phyloP scores from a whole-genome alignment of 2,329 filamentous ascomycete species.

The Neurospora sp. region DNA sequence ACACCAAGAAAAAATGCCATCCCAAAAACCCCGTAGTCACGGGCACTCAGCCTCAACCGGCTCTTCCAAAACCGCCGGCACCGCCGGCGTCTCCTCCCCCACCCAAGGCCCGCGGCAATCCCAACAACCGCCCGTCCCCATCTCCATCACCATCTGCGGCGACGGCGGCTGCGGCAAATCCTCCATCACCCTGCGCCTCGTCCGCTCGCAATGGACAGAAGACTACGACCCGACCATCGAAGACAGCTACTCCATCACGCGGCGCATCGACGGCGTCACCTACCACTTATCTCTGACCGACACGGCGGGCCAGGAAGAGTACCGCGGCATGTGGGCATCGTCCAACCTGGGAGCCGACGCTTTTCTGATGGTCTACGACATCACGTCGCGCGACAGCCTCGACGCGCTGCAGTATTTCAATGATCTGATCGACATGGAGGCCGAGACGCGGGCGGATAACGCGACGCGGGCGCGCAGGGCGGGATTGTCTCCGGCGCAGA shows the following conservation, averaged over 20 bases:
- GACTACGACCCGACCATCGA: conserved; percentile 76
- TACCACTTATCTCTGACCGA: conserved; percentile 75
- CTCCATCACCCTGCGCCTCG: conserved; percentile 72
- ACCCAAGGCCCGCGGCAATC: conserved; percentile 51
- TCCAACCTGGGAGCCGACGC: conserved; percentile 72
- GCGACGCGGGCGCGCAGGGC: conserved; percentile 41
- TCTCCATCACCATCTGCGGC: conserved; percentile 75
- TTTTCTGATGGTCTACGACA: conserved; percentile 82
- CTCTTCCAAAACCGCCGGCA: conserved; percentile 33
- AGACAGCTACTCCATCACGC: conserved; percentile 77
- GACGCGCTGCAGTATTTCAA: conserved; percentile 69
- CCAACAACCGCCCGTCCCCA: conserved; percentile 38
- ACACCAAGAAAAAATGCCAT: conserved; percentile 1
- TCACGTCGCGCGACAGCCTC: conserved; percentile 60
- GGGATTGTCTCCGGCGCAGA: conserved; percentile 27
- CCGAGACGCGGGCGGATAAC: conserved; percentile 57
- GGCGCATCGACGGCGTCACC: conserved; percentile 66
- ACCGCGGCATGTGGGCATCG: conserved; percentile 75
- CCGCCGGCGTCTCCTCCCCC: conserved; percentile 54
- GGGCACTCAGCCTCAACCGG: conserved; percentile 7
- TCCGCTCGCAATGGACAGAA: conserved; percentile 73
- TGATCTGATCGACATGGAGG: conserved; percentile 75
- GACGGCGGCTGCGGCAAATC: conserved; percentile 81
- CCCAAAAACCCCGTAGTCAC: conserved; percentile 9
- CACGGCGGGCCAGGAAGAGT: conserved; percentile 84